phyloP scores from a whole-genome alignment of 2,329 filamentous ascomycete genomes.

The Phoma sp. region DNA sequence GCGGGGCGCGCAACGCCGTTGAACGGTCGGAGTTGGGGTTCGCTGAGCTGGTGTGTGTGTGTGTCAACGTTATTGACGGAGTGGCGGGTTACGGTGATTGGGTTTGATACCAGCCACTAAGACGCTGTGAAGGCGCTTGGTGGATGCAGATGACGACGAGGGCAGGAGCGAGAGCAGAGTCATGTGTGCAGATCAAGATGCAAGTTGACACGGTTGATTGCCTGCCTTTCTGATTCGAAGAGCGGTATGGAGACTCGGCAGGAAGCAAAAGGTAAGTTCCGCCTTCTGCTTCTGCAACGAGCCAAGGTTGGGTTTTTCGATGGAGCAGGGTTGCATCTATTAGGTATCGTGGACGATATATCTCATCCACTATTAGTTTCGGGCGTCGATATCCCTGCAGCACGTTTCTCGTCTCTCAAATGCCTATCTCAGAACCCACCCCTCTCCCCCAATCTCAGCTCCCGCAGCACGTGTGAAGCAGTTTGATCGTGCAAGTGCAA shows the following conservation, averaged over 20 bases:
- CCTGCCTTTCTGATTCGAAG: background rate
- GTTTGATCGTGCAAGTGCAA: background rate
- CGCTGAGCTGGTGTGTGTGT: background rate
- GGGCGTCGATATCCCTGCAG: constrained; percentile 8
- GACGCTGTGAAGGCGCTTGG: too few species aligned
- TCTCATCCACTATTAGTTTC: background rate
- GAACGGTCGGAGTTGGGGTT: background rate
- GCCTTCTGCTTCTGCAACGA: background rate
- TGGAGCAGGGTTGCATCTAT: constrained; percentile 6
- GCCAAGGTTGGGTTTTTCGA: background rate
- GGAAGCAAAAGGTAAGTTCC: constrained; percentile 11
- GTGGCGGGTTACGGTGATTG: background rate
- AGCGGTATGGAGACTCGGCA: background rate
- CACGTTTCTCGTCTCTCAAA: background rate
- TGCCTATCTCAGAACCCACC: background rate
- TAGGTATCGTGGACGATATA: background rate
- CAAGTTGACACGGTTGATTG: background rate
- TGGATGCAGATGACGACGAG: background rate
- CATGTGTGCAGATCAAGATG: constrained; percentile 3
- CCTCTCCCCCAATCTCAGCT: background rate
- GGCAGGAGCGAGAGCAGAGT: background rate
- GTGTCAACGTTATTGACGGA: background rate
- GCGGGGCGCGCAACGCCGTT: background rate
- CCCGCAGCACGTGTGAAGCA: constrained; percentile 4
- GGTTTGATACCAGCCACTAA: background rate